Base-by-base conservation (phyloP, 495 filamentous ascomycete species). In the Penicillium soppii region DNA sequence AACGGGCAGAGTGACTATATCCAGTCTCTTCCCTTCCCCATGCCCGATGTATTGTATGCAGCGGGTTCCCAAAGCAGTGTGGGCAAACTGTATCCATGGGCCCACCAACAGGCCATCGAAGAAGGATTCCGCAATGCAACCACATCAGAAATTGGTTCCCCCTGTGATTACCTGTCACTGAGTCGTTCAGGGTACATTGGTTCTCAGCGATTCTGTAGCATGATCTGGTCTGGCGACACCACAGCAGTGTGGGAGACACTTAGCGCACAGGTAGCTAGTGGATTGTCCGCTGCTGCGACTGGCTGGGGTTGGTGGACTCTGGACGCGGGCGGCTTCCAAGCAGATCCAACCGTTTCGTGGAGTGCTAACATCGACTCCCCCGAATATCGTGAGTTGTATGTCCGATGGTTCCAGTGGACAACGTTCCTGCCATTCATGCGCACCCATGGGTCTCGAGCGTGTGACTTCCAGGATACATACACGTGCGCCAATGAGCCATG, bases 201-300 rank as follows among this genome's bases (percentile, higher is more conserved):
- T 2, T 65, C 61, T 1, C 66, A 67, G 43, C 47, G 63, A 15
- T 69, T 61, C 32, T 64, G 63, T 54, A 62, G 58, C 39, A 53
- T 69, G 47, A 65, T 69, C 20, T 69, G 66, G 66, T 59, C 56
- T 3, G 63, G 63, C 6, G 66, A 69, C 30, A 69, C 57, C 4
- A 65, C 57, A 17, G 47, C 61, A 1, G 61, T 65, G 5, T 69
- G 66, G 66, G 61, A 67, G 26, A 67, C 63, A 0, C 54, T 67
- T 5, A 47, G 58, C 12, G 41, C 53, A 5, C 63, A 67, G 26
- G 41, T 69, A 12, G 61, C 59, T 1, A 63, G 56, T 40, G 63
- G 63, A 8, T 44, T 67, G 15, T 65, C 57, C 3, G 62, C 62
- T 7, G 66, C 61, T 1, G 57, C 62, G 12, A 61, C 63, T 3